These are phyloP conservation scores for Colletotrichum camelliae DNA, from an alignment of 2,329 filamentous ascomycete genomes.

Conservation along the genomic window DNA sequence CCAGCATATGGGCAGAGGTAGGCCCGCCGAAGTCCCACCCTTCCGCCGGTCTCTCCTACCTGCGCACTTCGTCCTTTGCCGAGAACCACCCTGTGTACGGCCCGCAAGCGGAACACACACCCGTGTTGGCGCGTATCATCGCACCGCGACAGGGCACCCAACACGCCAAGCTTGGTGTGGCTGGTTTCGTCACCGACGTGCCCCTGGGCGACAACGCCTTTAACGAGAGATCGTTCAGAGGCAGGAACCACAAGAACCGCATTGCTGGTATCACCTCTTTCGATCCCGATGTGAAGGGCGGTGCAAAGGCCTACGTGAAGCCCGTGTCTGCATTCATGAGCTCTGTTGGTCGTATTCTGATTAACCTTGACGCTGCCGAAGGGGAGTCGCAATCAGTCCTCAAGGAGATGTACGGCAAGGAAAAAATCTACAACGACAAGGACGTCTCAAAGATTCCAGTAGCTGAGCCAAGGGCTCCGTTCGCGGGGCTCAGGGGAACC, in stretches of 20 bases:
- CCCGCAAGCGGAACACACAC: slow-evolving; percentile 55
- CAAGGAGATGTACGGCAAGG: slow-evolving; percentile 48
- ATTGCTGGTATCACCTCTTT: slow-evolving; percentile 43
- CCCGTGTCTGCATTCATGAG: slow-evolving; percentile 50
- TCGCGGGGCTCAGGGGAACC: not conserved
- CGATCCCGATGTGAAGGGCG: slow-evolving; percentile 54
- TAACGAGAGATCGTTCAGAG: slow-evolving; percentile 32
- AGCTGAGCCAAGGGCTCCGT: not conserved
- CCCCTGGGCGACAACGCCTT: slow-evolving; percentile 48
- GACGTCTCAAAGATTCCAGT: slow-evolving; percentile 18
- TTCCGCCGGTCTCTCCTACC: slow-evolving; percentile 66
- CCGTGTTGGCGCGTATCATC: slow-evolving; percentile 58
- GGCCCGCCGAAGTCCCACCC: slow-evolving; percentile 68
- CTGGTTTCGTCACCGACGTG: slow-evolving; percentile 55
- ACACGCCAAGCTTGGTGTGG: slow-evolving; percentile 55
- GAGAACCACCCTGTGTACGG: slow-evolving; percentile 68
- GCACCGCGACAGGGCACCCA: slow-evolving; percentile 41
- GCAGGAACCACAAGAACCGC: slow-evolving; percentile 1
- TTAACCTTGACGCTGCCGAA: slow-evolving; percentile 47
- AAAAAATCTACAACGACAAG: slow-evolving; percentile 35
- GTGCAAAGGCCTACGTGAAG: slow-evolving; percentile 59
- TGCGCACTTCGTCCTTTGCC: slow-evolving; percentile 59
- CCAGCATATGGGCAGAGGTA: slow-evolving; percentile 52
- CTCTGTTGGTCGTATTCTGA: slow-evolving; percentile 53
- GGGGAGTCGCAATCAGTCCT: slow-evolving; percentile 47